Evolutionary conservation across 2,329 filamentous ascomycete genomes (phyloP), one percentile per base, ranked within the genome.

Genomic region (Colletotrichum echinochloae): DNA sequence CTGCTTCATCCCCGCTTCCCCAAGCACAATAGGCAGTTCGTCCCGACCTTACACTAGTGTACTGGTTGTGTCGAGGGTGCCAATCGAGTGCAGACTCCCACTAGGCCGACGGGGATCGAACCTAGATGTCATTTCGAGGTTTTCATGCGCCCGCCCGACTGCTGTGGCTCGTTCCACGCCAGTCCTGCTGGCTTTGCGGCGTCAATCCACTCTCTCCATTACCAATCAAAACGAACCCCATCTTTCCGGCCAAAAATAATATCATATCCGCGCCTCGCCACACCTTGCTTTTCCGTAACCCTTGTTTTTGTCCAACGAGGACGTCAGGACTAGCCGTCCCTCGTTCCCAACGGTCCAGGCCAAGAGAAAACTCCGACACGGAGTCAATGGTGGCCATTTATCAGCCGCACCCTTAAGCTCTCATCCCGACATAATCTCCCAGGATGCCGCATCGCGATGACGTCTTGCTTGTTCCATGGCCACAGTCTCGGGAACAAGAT

Each of bases 1-100:
- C 65, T 67, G 52, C 57, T 28, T 63, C 64, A 62, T 67, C 51
- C 63, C 64, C 68, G 59, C 64, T n/a, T 23, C 37, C 37, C 64
- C 46, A 71, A 63, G 64, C 68, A 39, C 64, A 71, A 60, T 68
- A 68, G n/a, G n/a, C n/a, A n/a, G 68, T 71, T 71, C 68, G 68
- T 71, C 68, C 68, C 57, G 60, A 63, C 48, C 23, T 18, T 52
- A 11, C 57, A n/a, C n/a, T n/a, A n/a, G n/a, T n/a, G n/a, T n/a
- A n/a, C n/a, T n/a, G n/a, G n/a, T n/a, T n/a, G n/a, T 63, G 63
- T 51, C 39, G 37, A 67, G 23, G 52, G 48, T 30, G 64, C 64
- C 57, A 52, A 71, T 68, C 33, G 63, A 61, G 51, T 37, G 35
- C 57, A 48, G 37, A 56, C 55, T 54, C 39, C 46, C 33, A 26